Base-by-base conservation (phyloP, 805 yeast species). In the Candida sonorensis region DNA sequence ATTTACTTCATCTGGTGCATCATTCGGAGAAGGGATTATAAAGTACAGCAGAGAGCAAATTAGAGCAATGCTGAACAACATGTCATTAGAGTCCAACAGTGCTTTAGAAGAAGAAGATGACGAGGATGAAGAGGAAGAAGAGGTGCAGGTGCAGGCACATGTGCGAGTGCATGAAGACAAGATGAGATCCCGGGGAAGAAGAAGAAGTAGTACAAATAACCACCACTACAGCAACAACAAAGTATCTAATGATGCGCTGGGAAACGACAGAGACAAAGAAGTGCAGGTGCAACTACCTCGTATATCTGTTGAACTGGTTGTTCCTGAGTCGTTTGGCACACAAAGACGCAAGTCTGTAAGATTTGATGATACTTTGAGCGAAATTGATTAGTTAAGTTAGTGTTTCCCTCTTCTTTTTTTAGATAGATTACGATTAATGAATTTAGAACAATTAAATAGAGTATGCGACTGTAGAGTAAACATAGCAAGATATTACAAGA, bases 11-110 rank as follows among this genome's bases (percentile, higher is more conserved):
- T 52, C 59, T 1, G 61, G 61, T 17, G 49, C 51, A 12, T 55
- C 60, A 10, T 56, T 56, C 36, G 61, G 61, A 13, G 61, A 56
- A 34, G 61, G 61, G 5, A 56, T 56, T 16, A 53, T 56, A 26
- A 55, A 54, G 37, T 56, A 51, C 34, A 54, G 48, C 33, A 38
- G 61, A 20, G 46, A 44, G 19, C 61, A 56, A 36, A 54, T 56
- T 14, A 35, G 57, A 13, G 59, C 53, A 30, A 56, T 56, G 61
- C 31, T 56, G 13, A 41, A 46, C 23, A 40, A 41, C n/a, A 34
- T 54, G 44, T 33, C 54, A 4, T 18, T 44, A 4, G 36, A 36
- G 12, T 35, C 38, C 4, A 43, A 38, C 4, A 43, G 35, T 10
- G 47, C 42, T 7, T 32, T 31, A 4, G 21, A 11, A 8, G 35